Evolutionary conservation across 495 filamentous ascomycete species (phyloP).

Genomic region (Amniculicola lignicola): DNA sequence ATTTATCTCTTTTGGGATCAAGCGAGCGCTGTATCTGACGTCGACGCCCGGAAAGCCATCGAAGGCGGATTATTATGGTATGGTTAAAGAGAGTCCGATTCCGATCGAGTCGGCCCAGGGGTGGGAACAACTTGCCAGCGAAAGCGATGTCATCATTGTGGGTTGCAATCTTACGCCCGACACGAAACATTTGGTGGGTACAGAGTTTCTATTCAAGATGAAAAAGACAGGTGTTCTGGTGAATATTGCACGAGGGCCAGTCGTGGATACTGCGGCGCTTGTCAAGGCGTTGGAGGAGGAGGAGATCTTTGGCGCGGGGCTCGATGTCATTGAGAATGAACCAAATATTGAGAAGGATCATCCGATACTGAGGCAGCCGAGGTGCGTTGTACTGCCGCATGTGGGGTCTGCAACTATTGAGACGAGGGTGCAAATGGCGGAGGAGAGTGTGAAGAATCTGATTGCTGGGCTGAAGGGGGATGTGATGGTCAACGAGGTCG

Average conservation of each 20-base stretch:
- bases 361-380: slow-evolving; percentile 19
- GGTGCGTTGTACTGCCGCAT: slow-evolving; percentile 26
- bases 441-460: slow-evolving; percentile 23
- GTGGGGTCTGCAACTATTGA: slow-evolving; percentile 21
- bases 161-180: slow-evolving; percentile 18
- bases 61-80: slow-evolving; percentile 17
- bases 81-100: neutral
- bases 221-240: slow-evolving; percentile 25
- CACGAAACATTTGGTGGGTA: slow-evolving; percentile 23
- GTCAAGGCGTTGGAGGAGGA: slow-evolving; percentile 17
- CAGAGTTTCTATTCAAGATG: slow-evolving; percentile 23
- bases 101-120: slow-evolving; percentile 14
- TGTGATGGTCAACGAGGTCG: slow-evolving; percentile 26
- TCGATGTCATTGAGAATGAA: slow-evolving; percentile 31
- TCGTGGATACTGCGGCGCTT: slow-evolving; percentile 26
- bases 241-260: slow-evolving; percentile 26
- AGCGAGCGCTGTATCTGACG: slow-evolving; percentile 13
- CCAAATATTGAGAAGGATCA: slow-evolving; percentile 28
- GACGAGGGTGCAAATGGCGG: slow-evolving; percentile 25
- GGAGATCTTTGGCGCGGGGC: slow-evolving; percentile 23
- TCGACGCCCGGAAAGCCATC: slow-evolving; percentile 11
- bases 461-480: slow-evolving; percentile 25
- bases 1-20: slow-evolving; percentile 22
- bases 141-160: slow-evolving; percentile 26
- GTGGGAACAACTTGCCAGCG: slow-evolving; percentile 18